A percentile compares a stretch with the other conserved stretches of the same genome.
Evolutionary conservation across 176 grass and related monocot genomes (phyloP).

Genomic region (Luzula sylvatica): DNA sequence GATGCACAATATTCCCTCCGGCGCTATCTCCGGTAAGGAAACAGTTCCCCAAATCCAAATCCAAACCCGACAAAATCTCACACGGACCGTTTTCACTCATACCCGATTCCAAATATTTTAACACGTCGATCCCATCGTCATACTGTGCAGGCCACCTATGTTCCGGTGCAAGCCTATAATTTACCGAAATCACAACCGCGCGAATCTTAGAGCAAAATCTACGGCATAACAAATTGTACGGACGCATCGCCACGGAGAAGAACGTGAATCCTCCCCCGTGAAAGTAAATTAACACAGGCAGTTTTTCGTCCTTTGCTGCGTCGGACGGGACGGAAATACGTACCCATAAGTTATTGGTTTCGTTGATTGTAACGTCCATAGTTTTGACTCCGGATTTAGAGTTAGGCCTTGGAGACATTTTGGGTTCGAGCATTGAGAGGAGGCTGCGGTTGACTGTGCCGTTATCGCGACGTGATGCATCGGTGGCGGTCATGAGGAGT

Average conservation of each 20-base stretch:
- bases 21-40: constrained; percentile 67
- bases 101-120: constrained; percentile 22
- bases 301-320: neutral
- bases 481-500: neutral
- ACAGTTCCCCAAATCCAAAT: constrained; percentile 30
- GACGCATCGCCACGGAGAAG: constrained; percentile 25
- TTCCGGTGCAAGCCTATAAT: constrained; percentile 57
- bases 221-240: constrained; percentile 35
- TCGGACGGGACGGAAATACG: constrained; percentile 28
- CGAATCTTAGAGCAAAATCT: constrained; percentile 28
- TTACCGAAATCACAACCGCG: constrained; percentile 40
- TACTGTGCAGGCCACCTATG: constrained; percentile 50
- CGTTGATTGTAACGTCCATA: constrained; percentile 36
- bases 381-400: constrained; percentile 36
- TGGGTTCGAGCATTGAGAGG: constrained; percentile 34
- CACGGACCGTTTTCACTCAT: neutral
- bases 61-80: constrained; percentile 6
- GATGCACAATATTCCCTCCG: constrained; percentile 65
- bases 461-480: constrained; percentile 28
- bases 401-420: neutral
- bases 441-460: constrained; percentile 43
- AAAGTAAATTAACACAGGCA: constrained; percentile 45
- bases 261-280: constrained; percentile 61
- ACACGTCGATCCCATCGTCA: constrained; percentile 44
- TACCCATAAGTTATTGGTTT: constrained; percentile 25